phyloP scores from a whole-genome alignment of 2,329 filamentous ascomycete species.

The Hortaea werneckii region DNA sequence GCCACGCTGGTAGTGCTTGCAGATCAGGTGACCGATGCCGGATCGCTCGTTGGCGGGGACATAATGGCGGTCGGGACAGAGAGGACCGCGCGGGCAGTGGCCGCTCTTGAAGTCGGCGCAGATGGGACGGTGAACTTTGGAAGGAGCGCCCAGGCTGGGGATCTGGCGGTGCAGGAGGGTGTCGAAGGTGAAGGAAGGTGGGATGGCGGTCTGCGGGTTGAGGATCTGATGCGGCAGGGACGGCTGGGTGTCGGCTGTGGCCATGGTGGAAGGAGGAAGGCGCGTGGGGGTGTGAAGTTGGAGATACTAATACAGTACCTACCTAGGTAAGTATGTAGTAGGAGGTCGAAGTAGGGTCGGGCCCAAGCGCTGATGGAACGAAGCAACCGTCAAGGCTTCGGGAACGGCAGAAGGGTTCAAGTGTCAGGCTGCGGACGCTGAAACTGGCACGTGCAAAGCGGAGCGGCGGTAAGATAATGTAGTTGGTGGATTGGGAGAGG shows the following conservation, averaged over 20 bases:
- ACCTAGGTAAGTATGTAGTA: too few species aligned
- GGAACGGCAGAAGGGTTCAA: too few species aligned
- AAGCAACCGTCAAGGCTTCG: too few species aligned
- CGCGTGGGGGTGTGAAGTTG: too few species aligned
- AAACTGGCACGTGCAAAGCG: too few species aligned
- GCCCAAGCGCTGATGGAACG: too few species aligned
- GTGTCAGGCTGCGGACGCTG: too few species aligned
- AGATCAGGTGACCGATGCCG: conserved; percentile 53
- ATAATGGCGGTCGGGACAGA: conserved; percentile 76
- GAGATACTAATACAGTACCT: too few species aligned
- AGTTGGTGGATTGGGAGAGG: too few species aligned
- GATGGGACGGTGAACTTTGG: conserved; percentile 44
- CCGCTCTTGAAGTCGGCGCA: conserved; percentile 81
- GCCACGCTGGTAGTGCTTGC: conserved; percentile 96
- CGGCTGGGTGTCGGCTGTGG: conserved; percentile 10
- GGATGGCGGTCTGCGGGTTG: conserved; percentile 19
- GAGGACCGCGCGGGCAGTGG: conserved; percentile 74
- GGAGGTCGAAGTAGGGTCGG: too few species aligned
- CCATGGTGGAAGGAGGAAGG: too few species aligned
- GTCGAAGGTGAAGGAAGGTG: conserved; percentile 24
- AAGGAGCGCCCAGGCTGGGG: conserved; percentile 24
- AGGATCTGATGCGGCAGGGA: conserved; percentile 20
- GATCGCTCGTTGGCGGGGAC: conserved; percentile 35
- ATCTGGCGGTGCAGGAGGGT: conserved; percentile 21
- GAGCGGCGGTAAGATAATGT: too few species aligned